Evolutionary conservation across 768 basidiomycete genomes (phyloP), one percentile per base, ranked within the genome.

Genomic region (Bullera alba): DNA sequence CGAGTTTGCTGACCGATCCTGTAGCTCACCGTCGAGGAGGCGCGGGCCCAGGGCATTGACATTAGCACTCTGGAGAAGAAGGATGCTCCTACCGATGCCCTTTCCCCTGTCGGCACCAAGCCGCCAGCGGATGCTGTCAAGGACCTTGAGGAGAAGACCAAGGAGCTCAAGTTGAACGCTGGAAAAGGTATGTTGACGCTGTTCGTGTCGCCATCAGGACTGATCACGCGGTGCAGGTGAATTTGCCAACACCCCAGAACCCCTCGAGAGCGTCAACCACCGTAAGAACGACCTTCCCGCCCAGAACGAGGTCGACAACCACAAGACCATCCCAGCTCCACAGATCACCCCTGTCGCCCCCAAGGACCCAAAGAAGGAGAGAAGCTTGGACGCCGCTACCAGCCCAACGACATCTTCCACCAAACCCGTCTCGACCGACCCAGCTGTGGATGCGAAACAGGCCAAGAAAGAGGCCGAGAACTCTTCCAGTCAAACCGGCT

Each of bases 21-120:
- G 48, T 47, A 72, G 70, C 50, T 72, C 46, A 54, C 68, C 8
- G 57, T 72, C 46, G 58, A 61, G 23, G 65, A 69, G 56, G 70
- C 70, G 22, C 58, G 66, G 45, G 57, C 60, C 12, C 46, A 60
- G 25, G 70, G 68, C 15, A 63, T 72, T 47, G 60, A 68, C 47
- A 35, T 65, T 28, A 54, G 60, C 34, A 38, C 43, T 16, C 50
- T 69, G 14, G 34, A 56, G 16, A 69, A 56, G 48, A 50, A 51
- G 43, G 63, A 63, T 16, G 58, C 53, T 16, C 41, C 50, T 17
- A 58, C 65, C 41, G 58, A 65, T 36, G 41, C 63, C 15, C 46
- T 54, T 29, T 48, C 58, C 3, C 54, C 60, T n/a, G 50, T 53
- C 43, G 56, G 47, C 17, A 54, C 55, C 37, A 53, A 58, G 26